Percentiles rank a stretch among this genome's conserved stretches.
phyloP scores from a whole-genome alignment of 164 flowering plant species.

The Euptelea pleiosperma region DNA sequence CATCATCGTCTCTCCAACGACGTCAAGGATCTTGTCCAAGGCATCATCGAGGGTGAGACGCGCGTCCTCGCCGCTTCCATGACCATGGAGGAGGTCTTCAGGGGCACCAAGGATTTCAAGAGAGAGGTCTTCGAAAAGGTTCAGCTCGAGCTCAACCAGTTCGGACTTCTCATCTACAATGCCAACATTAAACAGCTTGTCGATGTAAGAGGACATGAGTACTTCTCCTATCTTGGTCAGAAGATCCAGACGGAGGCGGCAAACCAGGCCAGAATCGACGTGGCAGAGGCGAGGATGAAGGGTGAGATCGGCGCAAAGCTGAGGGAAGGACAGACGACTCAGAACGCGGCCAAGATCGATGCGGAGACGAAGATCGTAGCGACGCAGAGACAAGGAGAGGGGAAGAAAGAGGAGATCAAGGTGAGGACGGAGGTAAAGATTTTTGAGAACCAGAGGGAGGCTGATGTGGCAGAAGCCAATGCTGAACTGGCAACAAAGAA shows the following conservation, averaged over 20 bases:
- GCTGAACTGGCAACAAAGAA: too few species aligned
- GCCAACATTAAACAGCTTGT: conserved; percentile 11
- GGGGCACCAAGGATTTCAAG: conserved; percentile 15
- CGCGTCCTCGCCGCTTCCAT: conserved; percentile 15
- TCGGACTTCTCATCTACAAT: too few species aligned
- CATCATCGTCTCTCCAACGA: neutral
- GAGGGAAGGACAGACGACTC: neutral
- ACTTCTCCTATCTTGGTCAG: conserved; percentile 8
- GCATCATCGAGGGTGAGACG: conserved; percentile 13
- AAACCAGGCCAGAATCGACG: neutral
- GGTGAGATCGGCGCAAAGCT: conserved; percentile 7
- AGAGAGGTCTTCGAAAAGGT: conserved; percentile 13
- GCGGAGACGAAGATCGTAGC: conserved; percentile 6
- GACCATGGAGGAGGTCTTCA: conserved; percentile 17
- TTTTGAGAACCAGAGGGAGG: conserved; percentile 3
- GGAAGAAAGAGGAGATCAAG: conserved; percentile 8
- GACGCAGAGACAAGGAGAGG: conserved; percentile 4
- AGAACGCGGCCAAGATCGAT: conserved; percentile 10
- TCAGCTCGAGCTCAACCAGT: conserved; percentile 14
- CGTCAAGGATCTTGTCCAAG: conserved; percentile 5
- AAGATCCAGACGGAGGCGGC: conserved; percentile 8
- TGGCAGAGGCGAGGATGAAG: conserved; percentile 6
- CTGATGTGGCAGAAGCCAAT: conserved; percentile 4
- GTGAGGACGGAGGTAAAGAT: conserved; percentile 4
- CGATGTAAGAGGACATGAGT: conserved; percentile 5